These are phyloP conservation scores for Trichoderma sp. DNA, from an alignment of 2,329 filamentous ascomycete species.

Conservation along the genomic window DNA sequence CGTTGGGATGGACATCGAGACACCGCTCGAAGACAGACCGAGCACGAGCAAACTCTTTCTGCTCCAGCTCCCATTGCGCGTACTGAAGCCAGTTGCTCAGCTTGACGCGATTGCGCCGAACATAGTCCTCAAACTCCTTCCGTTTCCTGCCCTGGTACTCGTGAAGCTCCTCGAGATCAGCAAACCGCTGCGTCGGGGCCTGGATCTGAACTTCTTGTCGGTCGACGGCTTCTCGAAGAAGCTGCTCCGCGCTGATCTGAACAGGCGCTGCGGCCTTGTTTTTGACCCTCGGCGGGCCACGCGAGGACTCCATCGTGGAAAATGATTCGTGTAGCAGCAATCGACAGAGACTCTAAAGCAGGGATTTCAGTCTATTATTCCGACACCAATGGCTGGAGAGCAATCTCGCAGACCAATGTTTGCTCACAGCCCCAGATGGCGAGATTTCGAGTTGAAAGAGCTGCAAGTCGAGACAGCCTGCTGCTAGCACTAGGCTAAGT, in stretches of 20 bases:
- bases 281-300: constrained; percentile 94
- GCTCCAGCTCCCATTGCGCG: constrained; percentile 94
- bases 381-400: background rate
- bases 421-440: background rate
- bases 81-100: constrained; percentile 99
- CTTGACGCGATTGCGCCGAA: constrained; percentile 88
- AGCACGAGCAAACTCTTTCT: constrained; percentile 93
- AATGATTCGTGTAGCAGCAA: background rate
- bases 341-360: background rate
- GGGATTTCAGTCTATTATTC: background rate
- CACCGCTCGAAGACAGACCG: constrained; percentile 93
- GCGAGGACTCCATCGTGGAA: constrained; percentile 77
- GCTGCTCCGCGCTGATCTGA: constrained; percentile 95
- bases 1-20: constrained; percentile 86
- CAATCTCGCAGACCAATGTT: background rate
- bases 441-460: constrained; percentile 33
- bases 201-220: constrained; percentile 86
- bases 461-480: background rate
- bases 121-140: constrained; percentile 97
- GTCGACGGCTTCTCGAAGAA: constrained; percentile 95
- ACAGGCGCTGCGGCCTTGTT: constrained; percentile 93
- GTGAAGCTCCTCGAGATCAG: constrained; percentile 95
- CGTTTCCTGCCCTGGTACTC: constrained; percentile 95
- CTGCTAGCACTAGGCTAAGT: too few relatives aligned
- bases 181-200: constrained; percentile 91